A percentile compares a stretch with the other conserved stretches of the same genome.
phyloP scores from a whole-genome alignment of 345 rosid genomes.

The Euphorbia tirucalli region DNA sequence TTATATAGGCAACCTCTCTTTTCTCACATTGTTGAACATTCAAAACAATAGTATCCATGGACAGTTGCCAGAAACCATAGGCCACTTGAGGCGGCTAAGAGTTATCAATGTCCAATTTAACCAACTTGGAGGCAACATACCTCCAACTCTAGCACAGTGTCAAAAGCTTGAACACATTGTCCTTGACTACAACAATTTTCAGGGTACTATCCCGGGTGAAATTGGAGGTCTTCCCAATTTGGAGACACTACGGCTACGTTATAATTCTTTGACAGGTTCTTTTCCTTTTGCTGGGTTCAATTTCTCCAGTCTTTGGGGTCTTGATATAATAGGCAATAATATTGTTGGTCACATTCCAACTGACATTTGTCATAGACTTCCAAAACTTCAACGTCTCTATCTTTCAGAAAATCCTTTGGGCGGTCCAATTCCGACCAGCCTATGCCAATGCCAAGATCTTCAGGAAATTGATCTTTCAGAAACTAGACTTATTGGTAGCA shows the following conservation, averaged over 20 bases:
- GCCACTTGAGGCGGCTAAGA: not conserved
- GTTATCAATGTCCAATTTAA: not conserved
- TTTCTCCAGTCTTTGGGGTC: not conserved
- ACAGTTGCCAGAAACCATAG: not conserved
- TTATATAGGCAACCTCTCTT: not conserved
- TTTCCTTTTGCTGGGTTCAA: not conserved
- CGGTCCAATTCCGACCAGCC: not conserved
- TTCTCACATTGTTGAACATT: not conserved
- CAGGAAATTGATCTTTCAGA: not conserved
- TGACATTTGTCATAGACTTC: not conserved
- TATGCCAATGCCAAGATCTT: conserved; percentile 5
- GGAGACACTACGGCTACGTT: not conserved
- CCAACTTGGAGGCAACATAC: not conserved
- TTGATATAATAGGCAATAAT: not conserved
- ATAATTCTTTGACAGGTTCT: not conserved
- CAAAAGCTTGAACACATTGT: not conserved
- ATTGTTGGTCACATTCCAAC: not conserved
- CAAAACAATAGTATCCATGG: not conserved
- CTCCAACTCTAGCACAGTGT: not conserved
- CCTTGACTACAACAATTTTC: not conserved
- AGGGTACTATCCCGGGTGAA: not conserved
- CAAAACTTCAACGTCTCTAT: not conserved
- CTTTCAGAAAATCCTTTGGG: not conserved
- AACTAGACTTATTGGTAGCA: not conserved
- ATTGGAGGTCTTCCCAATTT: not conserved